Evolutionary conservation across 2,329 filamentous ascomycete species (phyloP), one percentile per base, ranked within the genome.

Genomic region (Botrytis aclada): DNA sequence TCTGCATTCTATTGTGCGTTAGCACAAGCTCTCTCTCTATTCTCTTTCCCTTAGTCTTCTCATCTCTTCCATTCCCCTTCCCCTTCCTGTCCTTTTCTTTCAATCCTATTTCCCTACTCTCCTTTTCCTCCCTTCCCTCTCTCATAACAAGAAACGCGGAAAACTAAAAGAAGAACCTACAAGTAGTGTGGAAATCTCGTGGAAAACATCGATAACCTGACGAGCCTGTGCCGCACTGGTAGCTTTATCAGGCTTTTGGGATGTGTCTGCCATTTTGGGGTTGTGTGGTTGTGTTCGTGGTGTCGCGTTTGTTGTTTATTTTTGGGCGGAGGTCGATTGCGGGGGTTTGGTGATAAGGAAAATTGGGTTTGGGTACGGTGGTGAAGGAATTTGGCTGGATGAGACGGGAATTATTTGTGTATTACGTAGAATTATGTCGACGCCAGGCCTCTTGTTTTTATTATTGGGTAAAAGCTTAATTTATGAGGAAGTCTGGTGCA

Each of bases 171-270:
- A 34, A 37, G 2, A 58, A 84, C 89, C 78, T 84, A 98, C 95
- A 77, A 99, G 87, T 71, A 99, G 91, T 60, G 93, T 96, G 69
- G 95, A 92, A 77, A 96, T 95, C 81, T 96, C 93, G 78, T 93
- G 89, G 43, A 94, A 87, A 65, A 95, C 94, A 81, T 94, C 92
- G 75, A 96, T 92, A 69, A 92, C 93, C 80, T 95, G 92, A 78
- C 93, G 91, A 29, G 93, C 93, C 39, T 94, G 91, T n/a, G 93
- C 93, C 20, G 92, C 92, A 77, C 75, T 80, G 60, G 88, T 88
- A 20, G 47, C 60, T 71, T 62, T 62, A 43, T 39, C 69, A 9
- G 54, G 43, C 22, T 72, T 64, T 62, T 67, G 43, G 29, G 41
- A 62, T 37, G 71, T 41, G 20, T 72, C 78, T 74, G 90, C 86